Evolutionary conservation across 2,329 filamentous ascomycete genomes (phyloP), one percentile per base, ranked within the genome.

Genomic region (Boeremia exigua): DNA sequence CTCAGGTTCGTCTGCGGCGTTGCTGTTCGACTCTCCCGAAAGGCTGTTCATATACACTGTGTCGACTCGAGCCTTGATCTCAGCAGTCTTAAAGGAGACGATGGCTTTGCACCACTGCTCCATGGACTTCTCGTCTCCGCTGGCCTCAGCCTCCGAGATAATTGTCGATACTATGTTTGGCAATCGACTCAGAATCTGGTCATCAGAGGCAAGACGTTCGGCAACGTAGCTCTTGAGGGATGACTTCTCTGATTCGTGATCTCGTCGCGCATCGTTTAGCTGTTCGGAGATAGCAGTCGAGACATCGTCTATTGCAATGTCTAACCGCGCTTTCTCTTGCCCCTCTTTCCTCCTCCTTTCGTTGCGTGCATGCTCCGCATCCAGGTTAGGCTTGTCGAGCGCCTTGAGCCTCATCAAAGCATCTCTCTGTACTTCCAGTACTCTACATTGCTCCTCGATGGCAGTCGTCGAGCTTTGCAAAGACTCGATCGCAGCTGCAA

Each of bases 141-240:
- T 77, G 23, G 82, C 77, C 42, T 82, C 79, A 4, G 78, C 78
- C 9, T 71, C 62, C 3, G 68, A 62, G 1, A 85, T 78, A 3
- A 90, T 79, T 61, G 87, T 86, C 55, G 81, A 82, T 0, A 87
- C 82, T 2, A 91, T 79, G 61, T 88, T 89, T 66, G 89, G 86
- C 2, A 91, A 76, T 55, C 86, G 86, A 17, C 82, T 78, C 1
- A 91, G 76, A 2, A 90, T 78, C 58, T 84, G 86, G 67, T 91
- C 87, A 56, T 91, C 88, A 1, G 85, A 83, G 8, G 79, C 78
- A 8, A 89, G 74, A 10, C 84, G 71, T 14, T 76, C 77, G 19
- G 81, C 78, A 0, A 86, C 75, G 0, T 80, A 80, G 51, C 81
- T 77, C 42, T 79, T 80, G 14, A 87, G 69, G 3, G 75, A 74